These are phyloP conservation scores for Candida odintsovae DNA, from an alignment of 805 yeast species.

Conservation along the genomic window DNA sequence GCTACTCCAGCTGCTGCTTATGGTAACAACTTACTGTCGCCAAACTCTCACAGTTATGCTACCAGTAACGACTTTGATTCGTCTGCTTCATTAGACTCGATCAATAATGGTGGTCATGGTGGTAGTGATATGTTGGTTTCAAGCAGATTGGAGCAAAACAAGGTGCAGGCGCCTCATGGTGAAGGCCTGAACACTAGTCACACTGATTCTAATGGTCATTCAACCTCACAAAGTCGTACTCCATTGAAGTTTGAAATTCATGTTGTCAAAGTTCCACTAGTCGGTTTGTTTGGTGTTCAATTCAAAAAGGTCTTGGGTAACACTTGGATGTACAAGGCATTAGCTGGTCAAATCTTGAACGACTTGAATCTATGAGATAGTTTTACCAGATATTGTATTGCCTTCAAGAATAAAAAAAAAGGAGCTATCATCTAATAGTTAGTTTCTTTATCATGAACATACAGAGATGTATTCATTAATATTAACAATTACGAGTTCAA, in stretches of 20 bases:
- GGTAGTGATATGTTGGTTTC: slow-evolving; percentile 50
- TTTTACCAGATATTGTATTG: not conserved
- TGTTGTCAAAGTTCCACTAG: slow-evolving; percentile 86
- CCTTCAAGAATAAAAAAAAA: not conserved
- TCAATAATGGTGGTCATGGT: slow-evolving; percentile 44
- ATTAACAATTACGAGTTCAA: not conserved
- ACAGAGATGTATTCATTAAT: too few relatives aligned
- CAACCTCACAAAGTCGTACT: slow-evolving; percentile 32
- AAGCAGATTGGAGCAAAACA: slow-evolving; percentile 48
- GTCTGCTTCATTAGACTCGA: slow-evolving; percentile 54
- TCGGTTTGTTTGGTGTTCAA: slow-evolving; percentile 89
- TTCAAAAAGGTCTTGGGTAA: slow-evolving; percentile 91
- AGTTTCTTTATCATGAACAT: not conserved
- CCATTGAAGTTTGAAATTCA: slow-evolving; percentile 88
- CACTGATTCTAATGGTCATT: not conserved
- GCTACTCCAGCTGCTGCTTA: slow-evolving; percentile 45
- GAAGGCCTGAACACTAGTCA: not conserved
- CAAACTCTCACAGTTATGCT: slow-evolving; percentile 24
- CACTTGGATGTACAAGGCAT: slow-evolving; percentile 89
- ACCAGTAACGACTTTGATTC: slow-evolving; percentile 31
- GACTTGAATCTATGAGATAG: slow-evolving; percentile 21
- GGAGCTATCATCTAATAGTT: too few relatives aligned
- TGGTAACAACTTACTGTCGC: slow-evolving; percentile 25
- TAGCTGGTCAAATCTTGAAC: slow-evolving; percentile 74
- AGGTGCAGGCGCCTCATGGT: slow-evolving; percentile 9